These are phyloP conservation scores for Curvularia lunata DNA, from an alignment of 2,329 filamentous ascomycete genomes.

Conservation along the genomic window DNA sequence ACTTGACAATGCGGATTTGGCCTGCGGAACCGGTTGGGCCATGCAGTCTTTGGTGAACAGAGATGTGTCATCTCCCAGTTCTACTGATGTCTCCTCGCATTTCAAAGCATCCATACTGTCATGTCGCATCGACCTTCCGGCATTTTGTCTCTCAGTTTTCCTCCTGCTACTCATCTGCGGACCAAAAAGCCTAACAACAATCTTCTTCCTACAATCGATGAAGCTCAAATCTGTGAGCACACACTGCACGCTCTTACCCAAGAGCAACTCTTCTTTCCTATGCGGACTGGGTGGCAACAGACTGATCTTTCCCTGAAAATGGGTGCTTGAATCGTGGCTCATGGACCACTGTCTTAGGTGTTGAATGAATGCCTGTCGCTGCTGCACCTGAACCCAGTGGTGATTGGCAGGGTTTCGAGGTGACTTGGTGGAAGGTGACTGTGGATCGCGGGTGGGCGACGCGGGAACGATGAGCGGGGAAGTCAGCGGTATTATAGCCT, in stretches of 20 bases:
- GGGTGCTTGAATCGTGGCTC: slow-evolving; percentile 36
- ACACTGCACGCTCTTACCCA: slow-evolving; percentile 40
- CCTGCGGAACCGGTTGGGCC: slow-evolving; percentile 1
- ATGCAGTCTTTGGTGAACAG: neutral
- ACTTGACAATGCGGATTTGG: slow-evolving; percentile 1
- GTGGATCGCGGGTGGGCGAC: neutral
- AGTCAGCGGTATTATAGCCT: slow-evolving; percentile 12
- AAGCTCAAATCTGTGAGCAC: slow-evolving; percentile 28
- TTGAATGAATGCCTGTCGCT: slow-evolving; percentile 29
- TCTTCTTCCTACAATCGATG: slow-evolving; percentile 23
- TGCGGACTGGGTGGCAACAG: slow-evolving; percentile 16
- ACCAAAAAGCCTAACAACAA: slow-evolving; percentile 37
- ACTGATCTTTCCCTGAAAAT: slow-evolving; percentile 41
- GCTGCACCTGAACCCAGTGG: slow-evolving; percentile 25
- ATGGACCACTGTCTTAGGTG: slow-evolving; percentile 37
- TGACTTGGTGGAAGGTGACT: slow-evolving; percentile 15
- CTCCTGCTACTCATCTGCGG: slow-evolving; percentile 17
- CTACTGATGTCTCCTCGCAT: neutral
- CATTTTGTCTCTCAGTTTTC: neutral
- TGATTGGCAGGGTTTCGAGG: slow-evolving; percentile 25
- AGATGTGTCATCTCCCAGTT: neutral
- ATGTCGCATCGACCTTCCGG: neutral
- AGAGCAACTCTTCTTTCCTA: slow-evolving; percentile 17
- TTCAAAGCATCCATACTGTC: slow-evolving; percentile 14
- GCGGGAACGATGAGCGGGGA: slow-evolving; percentile 5